Conservation (phyloP, 129 eudicot species). For the Helianthus annuus region HanXRQr2.0-SUNRISE NC_035438.2:6042485-6042984, state of each 20-base stretch:
- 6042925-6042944: constrained; percentile 23
- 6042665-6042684: not conserved
- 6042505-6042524: constrained; percentile 52
- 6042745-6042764: too few relatives aligned
- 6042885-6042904: constrained; percentile 26
- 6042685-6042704: not conserved
- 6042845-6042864: not conserved
- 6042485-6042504: constrained; percentile 81
- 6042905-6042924: constrained; percentile 30
- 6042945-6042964: constrained; percentile 28
- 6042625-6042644: constrained; percentile 60
- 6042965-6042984: constrained; percentile 39
- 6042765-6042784: too few relatives aligned
- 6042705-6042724: too few relatives aligned
- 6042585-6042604: constrained; percentile 82
- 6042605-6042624: constrained; percentile 63
- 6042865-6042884: constrained; percentile 43
- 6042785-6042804: too few relatives aligned
- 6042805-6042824: too few relatives aligned
- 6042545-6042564: constrained; percentile 51
- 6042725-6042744: too few relatives aligned
- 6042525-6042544: constrained; percentile 55
- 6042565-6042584: constrained; percentile 70
- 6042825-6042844: not conserved
- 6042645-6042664: constrained; percentile 39